Conservation (phyloP, 2,329 filamentous ascomycete genomes). For the Exophiala bonariae region DNA sequence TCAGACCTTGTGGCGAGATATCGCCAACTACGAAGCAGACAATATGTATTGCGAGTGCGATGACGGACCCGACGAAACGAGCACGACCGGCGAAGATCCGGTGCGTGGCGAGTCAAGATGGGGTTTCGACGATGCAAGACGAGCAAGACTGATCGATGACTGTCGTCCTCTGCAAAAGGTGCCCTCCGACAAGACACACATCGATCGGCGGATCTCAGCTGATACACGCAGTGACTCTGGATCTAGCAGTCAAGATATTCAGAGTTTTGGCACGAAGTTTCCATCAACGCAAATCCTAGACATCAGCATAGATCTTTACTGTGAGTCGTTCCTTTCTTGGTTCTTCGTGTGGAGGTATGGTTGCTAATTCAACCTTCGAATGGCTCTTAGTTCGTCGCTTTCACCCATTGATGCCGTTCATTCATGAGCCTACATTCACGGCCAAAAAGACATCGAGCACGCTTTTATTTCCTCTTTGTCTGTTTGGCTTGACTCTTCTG, state of each 20-base stretch:
- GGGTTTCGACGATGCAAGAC: conserved; percentile 9
- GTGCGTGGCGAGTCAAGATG: neutral
- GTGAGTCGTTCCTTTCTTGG: too few species aligned
- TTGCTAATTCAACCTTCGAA: too few species aligned
- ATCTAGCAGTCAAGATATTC: too few species aligned
- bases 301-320: conserved; percentile 11
- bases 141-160: conserved; percentile 3
- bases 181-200: neutral
- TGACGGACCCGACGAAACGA: neutral
- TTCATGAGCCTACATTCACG: conserved; percentile 3
- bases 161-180: neutral
- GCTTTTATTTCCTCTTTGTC: conserved; percentile 2
- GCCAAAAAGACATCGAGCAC: neutral
- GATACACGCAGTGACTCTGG: too few species aligned
- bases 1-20: conserved; percentile 11
- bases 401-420: conserved; percentile 9
- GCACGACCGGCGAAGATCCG: neutral
- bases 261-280: conserved; percentile 1
- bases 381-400: neutral
- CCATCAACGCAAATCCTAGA: conserved; percentile 10
- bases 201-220: neutral
- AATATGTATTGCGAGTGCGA: conserved; percentile 6
- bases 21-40: conserved; percentile 6
- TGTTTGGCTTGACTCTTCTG: neutral
- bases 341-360: too few species aligned